Evolutionary conservation across 495 filamentous ascomycete species (phyloP), one percentile per base, ranked within the genome.

Genomic region (Penicillium cosmopolitanum): DNA sequence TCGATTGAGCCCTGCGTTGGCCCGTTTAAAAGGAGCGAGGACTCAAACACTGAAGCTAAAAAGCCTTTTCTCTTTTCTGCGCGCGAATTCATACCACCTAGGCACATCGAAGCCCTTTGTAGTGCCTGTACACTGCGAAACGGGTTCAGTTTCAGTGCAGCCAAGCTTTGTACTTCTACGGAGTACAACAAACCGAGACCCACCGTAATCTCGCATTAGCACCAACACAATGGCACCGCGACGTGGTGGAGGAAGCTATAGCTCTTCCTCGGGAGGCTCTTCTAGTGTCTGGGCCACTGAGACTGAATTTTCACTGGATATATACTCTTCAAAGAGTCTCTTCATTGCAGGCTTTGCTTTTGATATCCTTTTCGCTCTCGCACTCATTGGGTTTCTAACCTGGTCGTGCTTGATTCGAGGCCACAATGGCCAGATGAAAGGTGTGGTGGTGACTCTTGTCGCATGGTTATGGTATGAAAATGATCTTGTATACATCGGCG

Each of bases 331-430:
- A 9, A 56, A 51, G 42, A 15, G 13, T 23, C n/a, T 57, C 3
- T 68, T 56, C 35, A 50, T 54, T 23, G 36, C 53, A 7, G 19
- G 25, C 3, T 61, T 68, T 36, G 60, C 53, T n/a, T 69, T 69
- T 19, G 58, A 71, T 21, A 33, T 64, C 15, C 54, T 73, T 13
- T 58, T 51, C 13, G 38, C 66, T 12, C 3, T 62, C 4, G 61
- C 65, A 1, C 48, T 71, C 9, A 44, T 67, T n/a, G 31, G 12
- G 4, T 69, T 70, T 34, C 50, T 65, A 18, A 38, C 62, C 40
- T 70, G 66, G 64, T 46, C 65, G 43, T 72, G 65, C 48, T 16
- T 60, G 10, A 59, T 69, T 38, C 62, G 58, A 42, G 63, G 50
- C 44, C 48, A 48, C 7, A 19, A 40, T 48, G 58, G 65, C 6